phyloP scores from a whole-genome alignment of 257 asterid species.

The Craterostigma plantagineum region DNA sequence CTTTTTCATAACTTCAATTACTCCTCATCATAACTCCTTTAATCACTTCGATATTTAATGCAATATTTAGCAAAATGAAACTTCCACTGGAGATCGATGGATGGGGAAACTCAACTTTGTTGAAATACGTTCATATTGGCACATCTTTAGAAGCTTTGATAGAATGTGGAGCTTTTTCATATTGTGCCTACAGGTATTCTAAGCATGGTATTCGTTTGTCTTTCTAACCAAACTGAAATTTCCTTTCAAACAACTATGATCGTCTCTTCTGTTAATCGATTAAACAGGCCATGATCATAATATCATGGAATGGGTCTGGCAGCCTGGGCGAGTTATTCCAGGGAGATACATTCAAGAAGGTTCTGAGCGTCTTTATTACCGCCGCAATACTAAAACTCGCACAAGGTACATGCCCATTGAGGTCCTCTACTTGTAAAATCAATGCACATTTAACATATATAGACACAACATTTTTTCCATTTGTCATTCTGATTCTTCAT shows the following conservation, averaged over 20 bases:
- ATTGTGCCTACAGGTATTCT: slow-evolving; percentile 64
- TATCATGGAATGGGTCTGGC: slow-evolving; percentile 87
- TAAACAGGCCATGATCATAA: slow-evolving; percentile 77
- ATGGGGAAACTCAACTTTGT: slow-evolving; percentile 83
- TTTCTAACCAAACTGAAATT: slow-evolving; percentile 8
- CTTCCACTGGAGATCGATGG: slow-evolving; percentile 49
- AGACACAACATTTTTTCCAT: too few species aligned
- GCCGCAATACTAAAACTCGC: slow-evolving; percentile 76
- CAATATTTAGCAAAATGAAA: slow-evolving; percentile 31
- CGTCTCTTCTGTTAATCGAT: slow-evolving; percentile 8
- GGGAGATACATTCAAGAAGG: slow-evolving; percentile 59
- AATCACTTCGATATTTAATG: neutral
- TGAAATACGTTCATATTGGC: slow-evolving; percentile 86
- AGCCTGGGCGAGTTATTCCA: slow-evolving; percentile 33
- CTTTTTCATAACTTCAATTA: too few species aligned
- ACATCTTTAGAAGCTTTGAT: slow-evolving; percentile 71
- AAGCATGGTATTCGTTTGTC: slow-evolving; percentile 4
- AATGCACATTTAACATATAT: too few species aligned
- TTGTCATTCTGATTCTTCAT: neutral
- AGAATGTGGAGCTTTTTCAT: slow-evolving; percentile 97
- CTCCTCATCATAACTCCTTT: too few species aligned
- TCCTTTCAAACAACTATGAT: neutral
- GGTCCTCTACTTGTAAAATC: too few species aligned
- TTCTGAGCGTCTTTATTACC: slow-evolving; percentile 81
- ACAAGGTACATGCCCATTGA: slow-evolving; percentile 31